Percentiles rank a stretch among this genome's conserved stretches.
Conservation (phyloP, 192 early-diverging fungal genomes). For the Coemansia pectinata region DNA sequence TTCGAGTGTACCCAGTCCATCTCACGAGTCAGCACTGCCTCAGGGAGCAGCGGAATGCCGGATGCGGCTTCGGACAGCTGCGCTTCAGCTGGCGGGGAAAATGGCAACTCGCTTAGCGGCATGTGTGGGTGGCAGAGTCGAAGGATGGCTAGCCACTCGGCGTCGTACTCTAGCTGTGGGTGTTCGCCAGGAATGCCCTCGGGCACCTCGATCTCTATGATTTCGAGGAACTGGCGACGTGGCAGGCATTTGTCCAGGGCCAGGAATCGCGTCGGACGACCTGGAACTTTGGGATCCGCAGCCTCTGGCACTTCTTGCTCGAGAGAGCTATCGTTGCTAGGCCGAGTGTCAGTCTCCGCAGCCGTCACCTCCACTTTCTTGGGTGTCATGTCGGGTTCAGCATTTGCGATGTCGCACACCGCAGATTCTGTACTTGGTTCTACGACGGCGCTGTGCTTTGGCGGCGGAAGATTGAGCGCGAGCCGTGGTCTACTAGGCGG, state of each 20-base stretch:
- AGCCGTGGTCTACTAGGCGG: conserved; percentile 9
- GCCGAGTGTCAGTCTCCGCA: background rate
- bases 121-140: conserved; percentile 63
- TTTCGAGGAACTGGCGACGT: conserved; percentile 77
- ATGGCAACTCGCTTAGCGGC: conserved; percentile 50
- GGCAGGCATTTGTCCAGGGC: conserved; percentile 95
- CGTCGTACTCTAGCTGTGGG: conserved; percentile 75
- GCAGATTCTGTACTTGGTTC: background rate
- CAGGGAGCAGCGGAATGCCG: conserved; percentile 20
- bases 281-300: conserved; percentile 20
- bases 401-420: background rate
- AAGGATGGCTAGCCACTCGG: conserved; percentile 82
- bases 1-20: conserved; percentile 66
- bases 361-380: background rate
- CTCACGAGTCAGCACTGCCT: conserved; percentile 62
- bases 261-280: conserved; percentile 74
- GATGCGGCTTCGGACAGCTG: conserved; percentile 45
- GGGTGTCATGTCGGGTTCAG: background rate
- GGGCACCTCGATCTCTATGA: conserved; percentile 61
- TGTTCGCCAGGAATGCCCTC: conserved; percentile 3
- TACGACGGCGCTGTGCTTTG: conserved; percentile 18
- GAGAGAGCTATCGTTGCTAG: background rate
- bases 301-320: background rate
- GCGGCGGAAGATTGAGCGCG: conserved; percentile 34
- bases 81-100: conserved; percentile 51